Percentiles rank a stretch among this genome's conserved stretches.
Evolutionary conservation across 139 green algal genomes (phyloP).

Genomic region (Desmodesmus armatus): DNA sequence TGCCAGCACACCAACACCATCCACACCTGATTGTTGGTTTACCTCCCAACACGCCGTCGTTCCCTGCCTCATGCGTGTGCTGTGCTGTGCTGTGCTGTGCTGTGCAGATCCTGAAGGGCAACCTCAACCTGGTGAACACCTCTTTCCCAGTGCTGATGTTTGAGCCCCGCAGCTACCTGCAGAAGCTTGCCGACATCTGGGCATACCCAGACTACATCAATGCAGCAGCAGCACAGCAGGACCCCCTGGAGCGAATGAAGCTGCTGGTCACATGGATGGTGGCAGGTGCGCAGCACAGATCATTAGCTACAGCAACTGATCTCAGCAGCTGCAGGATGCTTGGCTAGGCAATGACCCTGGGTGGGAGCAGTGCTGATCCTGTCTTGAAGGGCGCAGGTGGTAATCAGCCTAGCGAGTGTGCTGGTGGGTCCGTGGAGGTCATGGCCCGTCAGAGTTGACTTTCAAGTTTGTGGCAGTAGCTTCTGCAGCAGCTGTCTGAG

Average conservation of each 20-base stretch:
- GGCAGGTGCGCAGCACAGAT: slow-evolving; percentile 62
- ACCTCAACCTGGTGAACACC: slow-evolving; percentile 87
- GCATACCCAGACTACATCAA: slow-evolving; percentile 67
- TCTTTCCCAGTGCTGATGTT: slow-evolving; percentile 89
- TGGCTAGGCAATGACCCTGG: no score
- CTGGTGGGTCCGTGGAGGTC: no score
- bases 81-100: no score
- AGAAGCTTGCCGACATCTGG: slow-evolving; percentile 90
- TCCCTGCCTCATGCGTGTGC: no score
- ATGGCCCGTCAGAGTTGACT: no score
- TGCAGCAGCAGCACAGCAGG: slow-evolving; percentile 50
- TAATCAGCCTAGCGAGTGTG: no score
- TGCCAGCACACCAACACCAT: neutral
- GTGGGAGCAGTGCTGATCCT: no score
- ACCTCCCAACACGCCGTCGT: no score
- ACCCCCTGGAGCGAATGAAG: slow-evolving; percentile 82
- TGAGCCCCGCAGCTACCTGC: slow-evolving; percentile 86
- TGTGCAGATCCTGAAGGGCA: slow-evolving; percentile 66
- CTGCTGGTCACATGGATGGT: slow-evolving; percentile 80
- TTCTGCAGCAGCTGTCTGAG: neutral
- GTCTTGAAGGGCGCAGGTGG: no score
- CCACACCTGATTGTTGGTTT: no score
- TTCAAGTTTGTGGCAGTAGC: neutral
- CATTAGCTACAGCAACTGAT: neutral
- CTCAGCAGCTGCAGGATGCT: neutral